Conservation (phyloP, 352 stramenopile species). For the Thalassiosira hispida region DNA sequence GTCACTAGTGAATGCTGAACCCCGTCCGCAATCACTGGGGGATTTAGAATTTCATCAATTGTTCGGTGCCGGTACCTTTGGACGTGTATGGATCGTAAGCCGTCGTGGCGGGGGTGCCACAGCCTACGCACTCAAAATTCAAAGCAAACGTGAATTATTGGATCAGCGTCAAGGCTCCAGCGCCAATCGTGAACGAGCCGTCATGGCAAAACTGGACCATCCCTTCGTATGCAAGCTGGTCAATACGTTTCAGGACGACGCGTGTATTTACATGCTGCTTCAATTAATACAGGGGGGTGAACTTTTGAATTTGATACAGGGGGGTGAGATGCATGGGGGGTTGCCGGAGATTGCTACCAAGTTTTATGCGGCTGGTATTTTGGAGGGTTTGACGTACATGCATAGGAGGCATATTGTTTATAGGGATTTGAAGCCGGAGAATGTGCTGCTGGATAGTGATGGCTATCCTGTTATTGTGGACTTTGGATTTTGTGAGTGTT, state of each 20-base stretch:
- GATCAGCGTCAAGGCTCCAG: slow-evolving; percentile 89
- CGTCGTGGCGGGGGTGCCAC: slow-evolving; percentile 81
- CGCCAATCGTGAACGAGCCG: slow-evolving; percentile 91
- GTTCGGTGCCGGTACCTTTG: slow-evolving; percentile 96
- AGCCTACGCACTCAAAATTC: slow-evolving; percentile 94
- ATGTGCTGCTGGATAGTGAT: slow-evolving; percentile 89
- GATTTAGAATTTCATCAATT: slow-evolving; percentile 79
- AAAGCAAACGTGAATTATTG: slow-evolving; percentile 94
- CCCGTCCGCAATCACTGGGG: slow-evolving; percentile 18
- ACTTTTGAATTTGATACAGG: slow-evolving; percentile 92
- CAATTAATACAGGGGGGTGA: slow-evolving; percentile 94
- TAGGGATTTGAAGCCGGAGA: slow-evolving; percentile 90
- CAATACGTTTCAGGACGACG: slow-evolving; percentile 91
- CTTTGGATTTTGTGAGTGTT: slow-evolving; percentile 90
- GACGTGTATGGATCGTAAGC: slow-evolving; percentile 92
- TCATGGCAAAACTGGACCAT: slow-evolving; percentile 91
- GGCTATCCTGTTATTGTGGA: slow-evolving; percentile 98
- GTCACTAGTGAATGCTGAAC: background rate
- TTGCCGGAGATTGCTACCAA: slow-evolving; percentile 62
- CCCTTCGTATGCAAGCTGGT: slow-evolving; percentile 94
- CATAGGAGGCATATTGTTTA: slow-evolving; percentile 86
- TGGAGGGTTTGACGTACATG: slow-evolving; percentile 94
- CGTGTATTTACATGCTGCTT: slow-evolving; percentile 95
- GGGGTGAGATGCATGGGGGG: slow-evolving; percentile 88
- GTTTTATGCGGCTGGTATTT: slow-evolving; percentile 81